Evolutionary conservation across 208 protist species (phyloP), one percentile per base, ranked within the genome.

Genomic region (Wallacemonas collosoma): DNA sequence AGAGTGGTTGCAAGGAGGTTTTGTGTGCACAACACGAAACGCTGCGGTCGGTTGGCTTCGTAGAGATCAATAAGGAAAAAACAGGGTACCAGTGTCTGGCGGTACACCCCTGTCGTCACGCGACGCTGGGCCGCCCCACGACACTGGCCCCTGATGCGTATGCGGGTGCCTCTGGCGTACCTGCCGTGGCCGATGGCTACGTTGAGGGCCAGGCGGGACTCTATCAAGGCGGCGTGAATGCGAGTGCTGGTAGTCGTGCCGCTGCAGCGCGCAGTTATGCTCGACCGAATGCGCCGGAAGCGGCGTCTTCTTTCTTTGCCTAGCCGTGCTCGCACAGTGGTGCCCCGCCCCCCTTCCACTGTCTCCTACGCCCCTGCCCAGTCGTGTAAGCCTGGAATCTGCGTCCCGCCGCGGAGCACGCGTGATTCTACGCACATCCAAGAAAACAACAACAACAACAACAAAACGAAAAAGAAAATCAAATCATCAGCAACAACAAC

Each of bases 231-330:
- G 73, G 60, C 35, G 36, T 35, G 44, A 26, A 38, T 12, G 15
- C 17, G 35, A 38, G 38, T 38, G 54, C 15, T 58, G 51, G 51
- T 38, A 41, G 17, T 35, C 5, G 43, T 40, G 56, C 38, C 3
- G 35, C 14, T 7, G 8, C 54, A 9, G 57, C 9, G 4, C 68
- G 65, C 14, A 36, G 8, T 41, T 44, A 58, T 61, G 2, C 70
- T 3, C 70, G 72, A 17, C 68, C 77, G 43, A 76, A 67, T 17
- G 73, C 77, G n/a, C 68, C 75, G 35, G 87, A 93, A 38, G 81
- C 73, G 4, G 87, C 90, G 7, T 95, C 90, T 39, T 95, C 90
- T 6, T 95, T 95, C 75, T 95, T 95, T 68, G 68, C 77, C 4
- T 85, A 85, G 74, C 45, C 45, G 45, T 50, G 45, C 45, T 50